A percentile compares a stretch with the other conserved stretches of the same genome.
phyloP scores from a whole-genome alignment of 371 early-diverging fungal species.

The Circinella umbellata region DNA sequence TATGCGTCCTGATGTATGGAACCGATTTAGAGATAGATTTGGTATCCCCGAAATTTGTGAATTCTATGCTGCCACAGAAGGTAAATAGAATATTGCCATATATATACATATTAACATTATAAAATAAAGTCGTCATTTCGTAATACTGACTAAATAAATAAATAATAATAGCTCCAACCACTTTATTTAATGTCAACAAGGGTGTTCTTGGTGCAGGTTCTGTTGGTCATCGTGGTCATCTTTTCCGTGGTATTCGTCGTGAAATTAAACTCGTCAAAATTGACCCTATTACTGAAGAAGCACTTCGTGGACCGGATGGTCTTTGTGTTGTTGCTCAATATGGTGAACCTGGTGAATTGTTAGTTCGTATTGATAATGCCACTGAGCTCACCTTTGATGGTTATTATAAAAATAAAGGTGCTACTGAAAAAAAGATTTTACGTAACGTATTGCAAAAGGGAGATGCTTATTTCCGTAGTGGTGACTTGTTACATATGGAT shows the following conservation, averaged over 20 bases:
- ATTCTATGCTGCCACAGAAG: slow-evolving; percentile 58
- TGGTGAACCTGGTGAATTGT: slow-evolving; percentile 21
- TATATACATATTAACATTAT: too few relatives aligned
- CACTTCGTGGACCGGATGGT: slow-evolving; percentile 37
- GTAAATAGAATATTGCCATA: slow-evolving; percentile 2
- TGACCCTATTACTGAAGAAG: slow-evolving; percentile 46
- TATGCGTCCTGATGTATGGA: slow-evolving; percentile 75
- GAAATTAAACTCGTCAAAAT: slow-evolving; percentile 40
- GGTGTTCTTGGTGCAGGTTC: slow-evolving; percentile 56
- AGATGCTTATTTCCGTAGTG: slow-evolving; percentile 60
- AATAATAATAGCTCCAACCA: slow-evolving; percentile 29
- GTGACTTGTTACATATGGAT: slow-evolving; percentile 66
- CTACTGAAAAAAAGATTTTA: slow-evolving; percentile 16
- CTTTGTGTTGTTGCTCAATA: slow-evolving; percentile 49
- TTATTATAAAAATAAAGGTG: slow-evolving; percentile 19
- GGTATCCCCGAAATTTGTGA: slow-evolving; percentile 57
- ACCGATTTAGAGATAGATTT: slow-evolving; percentile 55
- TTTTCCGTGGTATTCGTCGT: slow-evolving; percentile 27
- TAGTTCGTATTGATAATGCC: not conserved
- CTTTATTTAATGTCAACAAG: slow-evolving; percentile 55
- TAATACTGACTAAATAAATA: too few relatives aligned
- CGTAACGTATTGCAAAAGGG: slow-evolving; percentile 11
- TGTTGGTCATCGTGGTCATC: slow-evolving; percentile 51
- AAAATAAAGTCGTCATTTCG: too few relatives aligned
- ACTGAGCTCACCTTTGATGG: slow-evolving; percentile 6